phyloP scores from a whole-genome alignment of 805 yeast species.

The Zygotorulaspora sp. region DNA sequence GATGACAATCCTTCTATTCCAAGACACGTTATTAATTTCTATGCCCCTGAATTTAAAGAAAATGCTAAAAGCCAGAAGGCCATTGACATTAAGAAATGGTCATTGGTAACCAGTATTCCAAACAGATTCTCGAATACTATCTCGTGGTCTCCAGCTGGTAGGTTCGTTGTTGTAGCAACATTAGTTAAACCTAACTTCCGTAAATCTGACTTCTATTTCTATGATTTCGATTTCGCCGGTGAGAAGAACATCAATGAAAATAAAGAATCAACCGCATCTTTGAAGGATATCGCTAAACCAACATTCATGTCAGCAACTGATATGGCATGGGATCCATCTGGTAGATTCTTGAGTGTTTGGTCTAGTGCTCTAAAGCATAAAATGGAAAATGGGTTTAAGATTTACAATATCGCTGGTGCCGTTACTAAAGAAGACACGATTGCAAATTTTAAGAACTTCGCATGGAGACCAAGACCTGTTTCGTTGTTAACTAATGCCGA shows the following conservation, averaged over 20 bases:
- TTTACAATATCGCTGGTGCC: constrained; percentile 80
- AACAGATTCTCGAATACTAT: constrained; percentile 69
- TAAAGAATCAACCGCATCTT: constrained; percentile 50
- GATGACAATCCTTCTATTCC: constrained; percentile 57
- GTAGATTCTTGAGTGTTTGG: constrained; percentile 84
- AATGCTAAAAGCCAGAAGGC: constrained; percentile 42
- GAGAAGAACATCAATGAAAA: constrained; percentile 38
- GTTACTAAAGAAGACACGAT: constrained; percentile 67
- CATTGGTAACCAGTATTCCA: constrained; percentile 51
- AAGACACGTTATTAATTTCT: constrained; percentile 69
- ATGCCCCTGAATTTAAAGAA: constrained; percentile 66
- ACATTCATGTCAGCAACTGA: constrained; percentile 76
- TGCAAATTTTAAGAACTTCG: constrained; percentile 81
- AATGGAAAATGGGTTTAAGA: constrained; percentile 84
- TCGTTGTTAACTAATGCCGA: constrained; percentile 70
- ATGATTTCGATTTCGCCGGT: constrained; percentile 80
- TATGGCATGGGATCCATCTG: constrained; percentile 92
- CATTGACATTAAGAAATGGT: constrained; percentile 48
- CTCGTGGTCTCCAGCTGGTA: constrained; percentile 88
- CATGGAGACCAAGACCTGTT: constrained; percentile 97
- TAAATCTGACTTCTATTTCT: constrained; percentile 74
- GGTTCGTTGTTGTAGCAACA: constrained; percentile 61
- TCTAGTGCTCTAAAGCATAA: constrained; percentile 81
- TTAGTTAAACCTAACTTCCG: constrained; percentile 43
- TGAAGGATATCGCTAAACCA: constrained; percentile 58